phyloP scores from a whole-genome alignment of 257 asterid genomes.

The Anisodus acutangulus region DNA sequence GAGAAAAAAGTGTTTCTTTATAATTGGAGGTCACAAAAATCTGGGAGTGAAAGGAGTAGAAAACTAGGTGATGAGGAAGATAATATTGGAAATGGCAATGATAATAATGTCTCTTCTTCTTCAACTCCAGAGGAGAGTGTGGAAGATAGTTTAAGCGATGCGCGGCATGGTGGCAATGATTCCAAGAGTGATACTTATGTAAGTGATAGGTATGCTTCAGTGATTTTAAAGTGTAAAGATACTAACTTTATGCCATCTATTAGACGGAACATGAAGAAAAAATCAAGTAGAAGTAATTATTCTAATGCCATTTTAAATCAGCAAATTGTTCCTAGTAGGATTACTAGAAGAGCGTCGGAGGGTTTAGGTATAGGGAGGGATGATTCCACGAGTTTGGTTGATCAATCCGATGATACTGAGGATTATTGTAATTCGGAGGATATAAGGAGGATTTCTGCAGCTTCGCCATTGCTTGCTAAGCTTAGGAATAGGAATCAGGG shows the following conservation, averaged over 20 bases:
- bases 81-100: conserved; percentile 43
- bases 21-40: conserved; percentile 85
- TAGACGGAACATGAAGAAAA: conserved; percentile 64
- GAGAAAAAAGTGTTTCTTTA: conserved; percentile 70
- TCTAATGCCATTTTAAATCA: conserved; percentile 46
- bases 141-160: conserved; percentile 67
- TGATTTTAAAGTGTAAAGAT: conserved; percentile 63
- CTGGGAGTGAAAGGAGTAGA: conserved; percentile 72
- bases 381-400: conserved; percentile 63
- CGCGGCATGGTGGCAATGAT: conserved; percentile 67
- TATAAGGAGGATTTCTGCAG: conserved; percentile 61
- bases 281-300: conserved; percentile 51
- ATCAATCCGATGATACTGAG: conserved; percentile 79
- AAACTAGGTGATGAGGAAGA: conserved; percentile 52
- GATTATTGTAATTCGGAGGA: conserved; percentile 74
- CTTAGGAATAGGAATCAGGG: conserved; percentile 64
- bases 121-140: conserved; percentile 57
- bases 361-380: conserved; percentile 57
- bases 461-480: conserved; percentile 79
- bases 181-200: conserved; percentile 75
- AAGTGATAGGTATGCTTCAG: conserved; percentile 60
- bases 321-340: conserved; percentile 49
- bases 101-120: conserved; percentile 48
- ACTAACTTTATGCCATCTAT: conserved; percentile 61
- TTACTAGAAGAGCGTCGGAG: conserved; percentile 46